Conservation (phyloP, 306 rosid genomes). For the Boehmeria nivea region DNA sequence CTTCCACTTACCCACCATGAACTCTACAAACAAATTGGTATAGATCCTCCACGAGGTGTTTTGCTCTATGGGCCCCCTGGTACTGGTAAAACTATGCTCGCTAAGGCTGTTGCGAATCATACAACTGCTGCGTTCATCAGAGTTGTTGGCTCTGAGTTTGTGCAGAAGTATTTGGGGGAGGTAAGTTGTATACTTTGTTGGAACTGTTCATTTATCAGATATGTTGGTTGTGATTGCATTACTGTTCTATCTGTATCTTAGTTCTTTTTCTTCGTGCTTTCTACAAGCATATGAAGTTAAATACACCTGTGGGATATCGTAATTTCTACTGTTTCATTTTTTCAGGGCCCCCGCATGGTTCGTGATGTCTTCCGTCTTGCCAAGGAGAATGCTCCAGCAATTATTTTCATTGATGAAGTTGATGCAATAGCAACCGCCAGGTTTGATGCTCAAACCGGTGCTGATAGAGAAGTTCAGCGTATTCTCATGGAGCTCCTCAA, state of each 20-base stretch:
- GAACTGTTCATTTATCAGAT: not conserved
- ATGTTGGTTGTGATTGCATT: not conserved
- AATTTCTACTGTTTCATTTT: not conserved
- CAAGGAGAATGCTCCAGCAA: slow-evolving; percentile 98
- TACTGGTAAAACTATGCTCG: slow-evolving; percentile 97
- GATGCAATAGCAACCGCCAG: slow-evolving; percentile 99
- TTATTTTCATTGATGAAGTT: slow-evolving; percentile 97
- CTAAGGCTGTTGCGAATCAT: slow-evolving; percentile 97
- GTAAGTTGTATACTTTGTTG: slow-evolving; percentile 33
- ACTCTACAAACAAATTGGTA: slow-evolving; percentile 94
- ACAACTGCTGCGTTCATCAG: slow-evolving; percentile 99
- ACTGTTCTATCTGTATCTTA: not conserved
- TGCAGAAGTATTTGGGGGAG: slow-evolving; percentile 99
- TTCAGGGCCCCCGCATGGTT: slow-evolving; percentile 94
- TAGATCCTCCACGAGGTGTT: slow-evolving; percentile 99
- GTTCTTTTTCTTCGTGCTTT: not conserved
- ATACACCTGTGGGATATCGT: too few species aligned
- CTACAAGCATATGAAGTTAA: not conserved
- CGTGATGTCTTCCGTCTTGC: slow-evolving; percentile 99
- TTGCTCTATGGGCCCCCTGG: slow-evolving; percentile 98
- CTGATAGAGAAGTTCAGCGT: slow-evolving; percentile 99
- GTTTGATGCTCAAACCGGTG: slow-evolving; percentile 99
- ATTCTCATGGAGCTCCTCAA: slow-evolving; percentile 98
- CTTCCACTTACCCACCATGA: slow-evolving; percentile 97
- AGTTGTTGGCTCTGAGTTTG: slow-evolving; percentile 99